These are phyloP conservation scores for Fonsecaea erecta DNA, from an alignment of 2,329 filamentous ascomycete genomes.

Conservation along the genomic window DNA sequence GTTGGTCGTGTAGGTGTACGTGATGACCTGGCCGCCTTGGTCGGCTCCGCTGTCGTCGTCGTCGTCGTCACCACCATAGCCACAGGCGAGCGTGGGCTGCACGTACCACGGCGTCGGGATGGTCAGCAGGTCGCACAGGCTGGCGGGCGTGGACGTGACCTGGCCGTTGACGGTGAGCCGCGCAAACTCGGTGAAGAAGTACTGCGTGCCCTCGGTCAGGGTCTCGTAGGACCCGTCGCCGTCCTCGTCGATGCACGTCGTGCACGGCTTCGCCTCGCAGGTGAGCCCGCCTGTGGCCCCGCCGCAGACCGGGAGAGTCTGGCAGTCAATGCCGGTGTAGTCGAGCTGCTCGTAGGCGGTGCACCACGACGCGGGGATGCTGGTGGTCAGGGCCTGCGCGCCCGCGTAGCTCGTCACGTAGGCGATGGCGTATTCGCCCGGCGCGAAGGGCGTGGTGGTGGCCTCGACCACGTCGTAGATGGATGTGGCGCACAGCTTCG, in stretches of 20 bases:
- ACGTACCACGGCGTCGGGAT: constrained; percentile 3
- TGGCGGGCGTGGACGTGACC: constrained; percentile 8
- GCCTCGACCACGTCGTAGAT: constrained; percentile 3
- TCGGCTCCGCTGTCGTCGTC: background rate
- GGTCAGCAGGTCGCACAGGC: constrained; percentile 7
- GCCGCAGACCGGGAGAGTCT: constrained; percentile 2
- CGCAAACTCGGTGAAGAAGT: constrained; percentile 5
- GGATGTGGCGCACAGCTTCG: constrained; percentile 13
- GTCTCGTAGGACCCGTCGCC: constrained; percentile 5
- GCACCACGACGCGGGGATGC: constrained; percentile 3
- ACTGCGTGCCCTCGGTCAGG: constrained; percentile 13
- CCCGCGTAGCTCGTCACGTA: constrained; percentile 12
- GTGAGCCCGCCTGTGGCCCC: background rate
- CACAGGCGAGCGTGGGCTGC: constrained; percentile 2
- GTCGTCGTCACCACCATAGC: background rate
- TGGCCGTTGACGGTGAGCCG: constrained; percentile 9
- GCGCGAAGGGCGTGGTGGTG: constrained; percentile 4
- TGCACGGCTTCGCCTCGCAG: constrained; percentile 13
- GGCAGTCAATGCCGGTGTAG: constrained; percentile 1
- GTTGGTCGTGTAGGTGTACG: constrained; percentile 17
- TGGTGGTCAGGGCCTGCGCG: constrained; percentile 1
- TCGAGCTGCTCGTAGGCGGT: constrained; percentile 3
- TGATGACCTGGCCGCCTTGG: constrained; percentile 8
- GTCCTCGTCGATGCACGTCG: background rate
- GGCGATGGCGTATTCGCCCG: constrained; percentile 9